These are phyloP conservation scores for Arthrobotrys iridis DNA, from an alignment of 2,329 filamentous ascomycete genomes.

Conservation along the genomic window DNA sequence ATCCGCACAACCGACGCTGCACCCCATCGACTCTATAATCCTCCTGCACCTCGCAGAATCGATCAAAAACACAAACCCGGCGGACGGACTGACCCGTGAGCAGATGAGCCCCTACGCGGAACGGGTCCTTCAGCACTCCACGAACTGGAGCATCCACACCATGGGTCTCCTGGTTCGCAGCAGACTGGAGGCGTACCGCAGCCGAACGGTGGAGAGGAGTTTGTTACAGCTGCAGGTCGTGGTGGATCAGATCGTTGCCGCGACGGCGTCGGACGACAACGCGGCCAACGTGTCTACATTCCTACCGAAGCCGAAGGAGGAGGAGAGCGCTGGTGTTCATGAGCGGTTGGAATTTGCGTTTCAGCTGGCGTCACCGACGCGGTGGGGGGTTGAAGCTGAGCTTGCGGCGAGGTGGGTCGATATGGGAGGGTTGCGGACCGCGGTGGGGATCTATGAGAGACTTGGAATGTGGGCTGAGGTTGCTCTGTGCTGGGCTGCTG, in stretches of 20 bases:
- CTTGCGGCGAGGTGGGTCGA: constrained; percentile 91
- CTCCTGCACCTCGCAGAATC: constrained; percentile 82
- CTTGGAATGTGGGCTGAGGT: constrained; percentile 94
- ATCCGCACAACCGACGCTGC: constrained; percentile 81
- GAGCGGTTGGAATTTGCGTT: constrained; percentile 86
- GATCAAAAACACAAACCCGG: constrained; percentile 85
- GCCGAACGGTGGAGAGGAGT: constrained; percentile 86
- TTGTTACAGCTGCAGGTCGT: constrained; percentile 93
- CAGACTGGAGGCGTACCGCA: constrained; percentile 85
- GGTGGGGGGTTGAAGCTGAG: constrained; percentile 95
- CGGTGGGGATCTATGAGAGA: constrained; percentile 94
- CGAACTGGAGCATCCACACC: constrained; percentile 98
- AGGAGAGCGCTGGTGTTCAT: constrained; percentile 80
- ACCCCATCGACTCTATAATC: constrained; percentile 87
- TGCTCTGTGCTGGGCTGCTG: constrained; percentile 84
- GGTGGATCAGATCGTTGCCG: constrained; percentile 92
- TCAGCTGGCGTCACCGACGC: constrained; percentile 80
- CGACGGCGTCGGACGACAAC: constrained; percentile 69
- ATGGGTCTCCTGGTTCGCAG: constrained; percentile 90
- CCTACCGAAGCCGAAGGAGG: constrained; percentile 68
- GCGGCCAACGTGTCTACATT: constrained; percentile 64
- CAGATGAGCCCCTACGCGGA: constrained; percentile 91
- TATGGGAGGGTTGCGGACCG: constrained; percentile 85
- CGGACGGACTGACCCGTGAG: constrained; percentile 87
- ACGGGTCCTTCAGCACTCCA: constrained; percentile 84